A percentile compares a stretch with the other conserved stretches of the same genome.
These are phyloP conservation scores for Aspergillus sergii DNA, from an alignment of 2,329 filamentous ascomycete genomes.

Conservation along the genomic window DNA sequence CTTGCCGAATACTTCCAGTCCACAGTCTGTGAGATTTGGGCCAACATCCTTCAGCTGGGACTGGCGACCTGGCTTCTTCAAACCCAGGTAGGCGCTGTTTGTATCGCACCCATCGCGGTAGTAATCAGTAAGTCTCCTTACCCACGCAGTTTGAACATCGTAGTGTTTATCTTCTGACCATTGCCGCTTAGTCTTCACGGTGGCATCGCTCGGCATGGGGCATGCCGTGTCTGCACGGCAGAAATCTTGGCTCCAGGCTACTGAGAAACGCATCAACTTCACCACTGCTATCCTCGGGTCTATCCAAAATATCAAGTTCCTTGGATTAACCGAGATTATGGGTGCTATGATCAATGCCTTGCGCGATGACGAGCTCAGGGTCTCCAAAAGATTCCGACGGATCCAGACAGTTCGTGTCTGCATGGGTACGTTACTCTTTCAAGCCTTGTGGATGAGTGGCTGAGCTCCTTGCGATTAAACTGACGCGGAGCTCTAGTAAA, in stretches of 20 bases:
- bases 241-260: constrained; percentile 45
- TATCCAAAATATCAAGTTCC: constrained; percentile 48
- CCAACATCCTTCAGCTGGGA: constrained; percentile 37
- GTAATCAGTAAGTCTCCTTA: constrained; percentile 26
- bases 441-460: background rate
- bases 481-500: constrained; percentile 17
- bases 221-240: constrained; percentile 29
- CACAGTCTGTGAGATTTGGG: constrained; percentile 34
- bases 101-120: constrained; percentile 25
- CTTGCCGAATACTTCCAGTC: constrained; percentile 25
- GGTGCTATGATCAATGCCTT: constrained; percentile 29
- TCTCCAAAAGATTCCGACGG: constrained; percentile 25
- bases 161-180: background rate
- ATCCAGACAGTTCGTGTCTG: constrained; percentile 17
- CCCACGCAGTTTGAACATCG: background rate
- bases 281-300: constrained; percentile 43
- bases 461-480: background rate
- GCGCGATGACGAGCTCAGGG: constrained; percentile 25
- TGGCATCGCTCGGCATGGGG: constrained; percentile 11
- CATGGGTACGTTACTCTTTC: constrained; percentile 11
- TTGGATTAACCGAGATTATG: constrained; percentile 30
- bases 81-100: constrained; percentile 35
- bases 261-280: constrained; percentile 45
- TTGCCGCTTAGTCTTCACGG: constrained; percentile 4
- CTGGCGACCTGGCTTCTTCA: constrained; percentile 37